Evolutionary conservation across 2,329 filamentous ascomycete genomes (phyloP), one percentile per base, ranked within the genome.

Genomic region (Pyrenophora teres): DNA sequence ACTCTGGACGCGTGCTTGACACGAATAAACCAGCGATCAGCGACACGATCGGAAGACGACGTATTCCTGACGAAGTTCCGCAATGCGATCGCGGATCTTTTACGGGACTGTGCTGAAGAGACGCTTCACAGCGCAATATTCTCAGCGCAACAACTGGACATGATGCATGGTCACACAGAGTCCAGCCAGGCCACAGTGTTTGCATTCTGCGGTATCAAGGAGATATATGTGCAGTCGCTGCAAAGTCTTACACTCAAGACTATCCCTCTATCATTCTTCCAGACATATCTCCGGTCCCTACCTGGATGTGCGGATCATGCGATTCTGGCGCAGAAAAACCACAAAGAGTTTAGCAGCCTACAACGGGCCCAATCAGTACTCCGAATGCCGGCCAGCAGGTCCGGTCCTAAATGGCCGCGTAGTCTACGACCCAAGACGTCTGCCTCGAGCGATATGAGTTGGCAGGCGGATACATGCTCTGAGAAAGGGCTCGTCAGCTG

Each of bases 231-330:
- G 15, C 65, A 73, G 35, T 64, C 67, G 4, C 42, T 69, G n/a
- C 59, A 68, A 21, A 68, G 63, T 59, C 19, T 63, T 50, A 52
- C 50, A 33, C 40, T 67, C 56, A 58, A 59, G 71, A 71, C 73
- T 13, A 71, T 75, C 1, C 77, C 78, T 0, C 57, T 78, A 12
- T 74, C 72, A 9, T 79, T 80, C 65, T 78, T 80, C 68, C 62
- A 74, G 59, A 69, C 72, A 19, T 73, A 74, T 3, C 73, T 80
- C 50, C 71, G 76, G 19, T 74, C 74, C 23, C 77, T 77, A 50
- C 67, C 69, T 13, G 73, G 74, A 25, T 78, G 76, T 35, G 74
- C 75, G 1, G 77, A 80, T 56, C 77, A 80, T 47, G 71, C 71
- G 12, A 70, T 77, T 9, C 63, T 81, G 3, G 73, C 72, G 3